Conservation (phyloP, 2,329 filamentous ascomycete genomes). For the Beauveria brongniartii region DNA sequence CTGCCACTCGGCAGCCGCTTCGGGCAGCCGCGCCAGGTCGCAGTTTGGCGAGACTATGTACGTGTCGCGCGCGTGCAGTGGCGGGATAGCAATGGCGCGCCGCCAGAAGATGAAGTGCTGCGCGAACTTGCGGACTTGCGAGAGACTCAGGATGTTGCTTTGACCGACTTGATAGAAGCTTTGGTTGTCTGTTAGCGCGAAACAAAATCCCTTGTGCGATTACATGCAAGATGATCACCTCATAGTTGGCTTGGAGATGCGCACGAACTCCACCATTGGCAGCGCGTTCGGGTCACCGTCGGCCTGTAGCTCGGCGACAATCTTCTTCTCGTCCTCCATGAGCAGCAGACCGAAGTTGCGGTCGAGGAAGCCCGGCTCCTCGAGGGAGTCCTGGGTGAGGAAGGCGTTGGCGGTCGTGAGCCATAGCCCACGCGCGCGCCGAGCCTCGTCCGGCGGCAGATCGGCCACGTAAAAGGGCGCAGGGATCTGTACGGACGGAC, state of each 20-base stretch:
- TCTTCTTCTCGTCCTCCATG: constrained; percentile 70
- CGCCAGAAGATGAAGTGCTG: constrained; percentile 96
- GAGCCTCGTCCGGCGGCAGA: constrained; percentile 60
- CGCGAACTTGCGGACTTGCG: constrained; percentile 78
- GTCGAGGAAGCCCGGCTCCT: constrained; percentile 62
- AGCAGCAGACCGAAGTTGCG: constrained; percentile 83
- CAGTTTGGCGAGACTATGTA: constrained; percentile 92
- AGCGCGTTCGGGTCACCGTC: constrained; percentile 69
- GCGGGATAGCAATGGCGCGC: constrained; percentile 82
- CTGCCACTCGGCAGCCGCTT: constrained; percentile 65
- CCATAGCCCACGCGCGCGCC: constrained; percentile 63
- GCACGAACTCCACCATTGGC: constrained; percentile 73
- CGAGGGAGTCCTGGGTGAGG: constrained; percentile 56
- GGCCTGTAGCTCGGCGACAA: constrained; percentile 64
- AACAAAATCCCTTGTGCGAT: not conserved
- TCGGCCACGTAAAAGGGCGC: constrained; percentile 63
- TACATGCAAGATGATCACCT: constrained; percentile 36
- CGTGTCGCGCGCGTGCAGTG: constrained; percentile 78
- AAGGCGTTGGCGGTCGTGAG: constrained; percentile 79
- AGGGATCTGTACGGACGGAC: constrained; percentile 57
- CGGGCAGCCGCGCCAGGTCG: constrained; percentile 61
- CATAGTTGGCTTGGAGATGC: constrained; percentile 60
- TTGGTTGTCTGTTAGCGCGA: not conserved
- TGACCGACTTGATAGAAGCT: constrained; percentile 62
- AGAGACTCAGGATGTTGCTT: constrained; percentile 63